Base-by-base conservation (phyloP, 2,329 filamentous ascomycete genomes). In the Aureobasidium mangrovei region DNA sequence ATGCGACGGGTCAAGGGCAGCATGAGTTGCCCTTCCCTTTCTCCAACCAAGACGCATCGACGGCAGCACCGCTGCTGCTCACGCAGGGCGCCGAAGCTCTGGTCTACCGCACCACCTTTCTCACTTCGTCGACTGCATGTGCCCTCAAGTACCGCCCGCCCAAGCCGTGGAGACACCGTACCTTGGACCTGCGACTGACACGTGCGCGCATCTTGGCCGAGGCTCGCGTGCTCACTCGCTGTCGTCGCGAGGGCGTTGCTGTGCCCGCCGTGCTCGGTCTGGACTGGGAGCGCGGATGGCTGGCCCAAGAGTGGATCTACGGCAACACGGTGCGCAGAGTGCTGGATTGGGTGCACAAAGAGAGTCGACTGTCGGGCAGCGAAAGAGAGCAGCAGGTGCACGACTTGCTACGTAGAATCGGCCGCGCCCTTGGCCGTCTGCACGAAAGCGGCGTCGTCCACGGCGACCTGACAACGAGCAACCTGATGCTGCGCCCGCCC, bases 1-100 rank as follows among this genome's bases (percentile, higher is more conserved):
- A 27, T 10, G 29, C 40, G 24, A 44, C 49, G 8, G 49, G n/a
- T 2, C 40, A 45, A 32, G 7, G 26, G n/a, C 49, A 29, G n/a
- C 49, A 53, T 7, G 28, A 39, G 7, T 5, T 88, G 58, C 85
- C 85, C 36, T 70, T 75, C 33, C 78, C 85, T 61, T 85, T 90
- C 70, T 75, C 82, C 73, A 79, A 80, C 67, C 74, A 79, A 58
- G 74, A 81, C 38, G 57, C 59, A 26, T 38, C 31, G 2, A 43
- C 53, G 1, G 38, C 36, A n/a, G 69, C 75, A 61, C 70, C 80
- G 46, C 82, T 88, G 59, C 86, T 95, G 65, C 81, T 97, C 62
- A 85, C 88, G 55, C 93, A 97, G 77, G 93, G 93, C 72, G 93
- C 93, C 67, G 93, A 98, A 80, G 91, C 88, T 57, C 88, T 91